Evolutionary conservation across 75 land plant species (phyloP).

Genomic region (Selaginella moellendorffii): DNA sequence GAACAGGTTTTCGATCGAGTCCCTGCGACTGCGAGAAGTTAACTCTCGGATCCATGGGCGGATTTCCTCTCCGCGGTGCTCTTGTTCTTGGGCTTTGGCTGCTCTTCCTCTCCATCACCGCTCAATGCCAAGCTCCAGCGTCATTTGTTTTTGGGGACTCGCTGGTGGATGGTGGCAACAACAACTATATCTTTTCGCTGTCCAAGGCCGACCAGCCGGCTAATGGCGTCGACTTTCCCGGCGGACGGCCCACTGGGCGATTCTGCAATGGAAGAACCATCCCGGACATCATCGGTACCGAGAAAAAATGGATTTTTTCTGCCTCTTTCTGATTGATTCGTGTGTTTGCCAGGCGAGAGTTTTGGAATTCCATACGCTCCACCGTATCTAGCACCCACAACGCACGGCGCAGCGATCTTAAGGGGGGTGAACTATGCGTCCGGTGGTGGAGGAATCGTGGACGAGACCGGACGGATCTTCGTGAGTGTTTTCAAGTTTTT

Average conservation of each 20-base stretch:
- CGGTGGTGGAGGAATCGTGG: slow-evolving; percentile 69
- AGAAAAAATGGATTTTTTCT: background rate
- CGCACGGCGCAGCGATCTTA: slow-evolving; percentile 32
- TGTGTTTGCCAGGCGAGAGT: background rate
- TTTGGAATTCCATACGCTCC: slow-evolving; percentile 24
- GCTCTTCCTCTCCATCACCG: too few species aligned
- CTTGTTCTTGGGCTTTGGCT: too few species aligned
- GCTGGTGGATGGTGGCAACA: background rate
- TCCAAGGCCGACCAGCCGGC: background rate
- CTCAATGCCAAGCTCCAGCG: too few species aligned
- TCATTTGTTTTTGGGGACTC: slow-evolving; percentile 8
- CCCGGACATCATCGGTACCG: background rate
- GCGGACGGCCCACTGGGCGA: background rate
- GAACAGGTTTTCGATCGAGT: too few species aligned
- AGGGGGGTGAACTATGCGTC: slow-evolving; percentile 80
- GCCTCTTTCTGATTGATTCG: background rate
- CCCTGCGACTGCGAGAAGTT: too few species aligned
- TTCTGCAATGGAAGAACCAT: slow-evolving; percentile 10
- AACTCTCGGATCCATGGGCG: too few species aligned
- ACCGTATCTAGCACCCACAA: slow-evolving; percentile 56
- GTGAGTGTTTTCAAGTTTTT: slow-evolving; percentile 27
- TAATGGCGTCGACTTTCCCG: slow-evolving; percentile 5
- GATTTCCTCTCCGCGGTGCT: too few species aligned
- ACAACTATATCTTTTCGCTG: background rate
- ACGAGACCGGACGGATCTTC: slow-evolving; percentile 46